Conservation (phyloP, 2,329 filamentous ascomycete genomes). For the Xylaria sp. region DNA sequence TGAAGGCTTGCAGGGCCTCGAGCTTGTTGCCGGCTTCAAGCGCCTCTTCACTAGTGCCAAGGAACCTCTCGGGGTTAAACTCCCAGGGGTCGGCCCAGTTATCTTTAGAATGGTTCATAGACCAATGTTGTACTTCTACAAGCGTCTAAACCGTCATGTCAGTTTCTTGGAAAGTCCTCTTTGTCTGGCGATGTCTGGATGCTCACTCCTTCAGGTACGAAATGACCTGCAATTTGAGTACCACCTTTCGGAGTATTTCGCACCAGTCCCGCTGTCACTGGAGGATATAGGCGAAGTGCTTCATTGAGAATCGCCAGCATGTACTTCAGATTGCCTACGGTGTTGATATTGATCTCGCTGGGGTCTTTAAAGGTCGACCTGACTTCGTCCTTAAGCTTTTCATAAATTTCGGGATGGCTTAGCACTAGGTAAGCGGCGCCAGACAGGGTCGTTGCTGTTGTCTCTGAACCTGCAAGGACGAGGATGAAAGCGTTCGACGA, state of each 20-base stretch:
- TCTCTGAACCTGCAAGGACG: slow-evolving; percentile 48
- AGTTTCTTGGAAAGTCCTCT: slow-evolving; percentile 12
- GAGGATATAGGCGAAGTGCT: slow-evolving; percentile 56
- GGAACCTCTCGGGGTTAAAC: slow-evolving; percentile 56
- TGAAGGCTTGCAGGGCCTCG: slow-evolving; percentile 52
- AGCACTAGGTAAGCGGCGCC: slow-evolving; percentile 48
- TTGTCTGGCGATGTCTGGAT: background rate
- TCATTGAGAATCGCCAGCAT: slow-evolving; percentile 58
- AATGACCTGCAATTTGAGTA: slow-evolving; percentile 43
- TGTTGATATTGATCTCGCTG: slow-evolving; percentile 54
- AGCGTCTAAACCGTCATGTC: slow-evolving; percentile 45
- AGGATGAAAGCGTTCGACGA: slow-evolving; percentile 46
- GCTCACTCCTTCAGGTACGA: slow-evolving; percentile 46
- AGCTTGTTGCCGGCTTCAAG: slow-evolving; percentile 46
- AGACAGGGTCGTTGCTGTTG: slow-evolving; percentile 47
- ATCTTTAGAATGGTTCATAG: slow-evolving; percentile 51
- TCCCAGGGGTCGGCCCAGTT: slow-evolving; percentile 54
- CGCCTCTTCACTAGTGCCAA: slow-evolving; percentile 45
- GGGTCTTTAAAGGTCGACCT: slow-evolving; percentile 51
- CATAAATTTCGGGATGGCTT: slow-evolving; percentile 47
- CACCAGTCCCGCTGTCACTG: slow-evolving; percentile 43
- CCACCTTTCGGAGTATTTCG: slow-evolving; percentile 42
- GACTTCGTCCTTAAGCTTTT: slow-evolving; percentile 54
- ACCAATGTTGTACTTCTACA: slow-evolving; percentile 54
- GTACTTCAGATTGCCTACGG: slow-evolving; percentile 52